Evolutionary conservation across 2,329 filamentous ascomycete genomes (phyloP), one percentile per base, ranked within the genome.

Genomic region (Colletotrichum brevisporum): DNA sequence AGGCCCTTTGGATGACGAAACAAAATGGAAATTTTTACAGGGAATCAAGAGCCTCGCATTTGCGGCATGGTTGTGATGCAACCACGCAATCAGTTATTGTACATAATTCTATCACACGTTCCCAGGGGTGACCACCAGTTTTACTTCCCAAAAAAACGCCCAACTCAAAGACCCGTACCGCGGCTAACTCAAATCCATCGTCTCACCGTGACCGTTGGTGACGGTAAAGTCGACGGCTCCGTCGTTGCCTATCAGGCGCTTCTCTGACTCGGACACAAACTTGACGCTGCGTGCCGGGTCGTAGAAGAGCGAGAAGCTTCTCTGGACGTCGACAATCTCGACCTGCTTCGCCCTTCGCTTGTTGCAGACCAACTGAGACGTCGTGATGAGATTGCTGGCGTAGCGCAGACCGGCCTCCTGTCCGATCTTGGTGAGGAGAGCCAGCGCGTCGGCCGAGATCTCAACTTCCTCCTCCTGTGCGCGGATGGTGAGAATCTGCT

Each of bases 401-500:
- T 99, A 99, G 74, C 96, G 89, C 58, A 99, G 86, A 26, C 95
- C 95, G 1, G 94, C 91, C 80, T 99, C 96, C 76, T 95, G 89
- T 36, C 95, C 96, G 75, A 98, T 97, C 85, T 98, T 98, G 71
- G 96, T 97, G 45, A 99, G 88, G 15, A 99, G 88, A 1, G 95
- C 95, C 13, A 99, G 88, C 0, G 96, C 95, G 78, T 98, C 95
- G 6, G 95, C 88, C 0, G 93, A 93, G 41, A 98, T 84, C 72
- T 99, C 96, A 56, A 99, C 91, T 79, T 99, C 96, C 79, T 99
- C 96, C 81, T 99, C 96, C 78, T 95, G 92, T 10, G 96, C 96
- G 69, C 96, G 91, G 79, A 99, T 97, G 26, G 92, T 89, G 13
- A 99, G 85, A 71, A 99, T 99, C 80, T 98, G 92, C 74, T 92